These are phyloP conservation scores for Triticum dicoccoides DNA, from an alignment of 176 grass and related monocot genomes.

Conservation along the genomic window DNA sequence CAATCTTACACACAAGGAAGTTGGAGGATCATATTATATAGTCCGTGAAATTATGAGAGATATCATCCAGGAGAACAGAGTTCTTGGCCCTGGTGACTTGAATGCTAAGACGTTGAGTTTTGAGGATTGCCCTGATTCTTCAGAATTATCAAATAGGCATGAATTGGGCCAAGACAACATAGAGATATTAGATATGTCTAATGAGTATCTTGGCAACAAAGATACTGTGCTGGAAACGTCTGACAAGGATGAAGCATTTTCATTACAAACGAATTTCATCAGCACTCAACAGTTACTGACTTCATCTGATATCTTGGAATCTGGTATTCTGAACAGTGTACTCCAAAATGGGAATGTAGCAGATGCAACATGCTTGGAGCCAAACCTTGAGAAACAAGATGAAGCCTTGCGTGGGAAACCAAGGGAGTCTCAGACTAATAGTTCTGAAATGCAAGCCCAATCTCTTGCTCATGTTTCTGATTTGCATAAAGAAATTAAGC, in stretches of 20 bases:
- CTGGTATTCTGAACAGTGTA: constrained; percentile 26
- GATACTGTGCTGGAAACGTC: background rate
- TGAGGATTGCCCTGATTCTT: constrained; percentile 48
- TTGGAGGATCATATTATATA: constrained; percentile 94
- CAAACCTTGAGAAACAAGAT: constrained; percentile 22
- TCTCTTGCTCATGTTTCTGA: constrained; percentile 26
- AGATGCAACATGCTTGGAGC: constrained; percentile 14
- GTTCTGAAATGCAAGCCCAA: constrained; percentile 28
- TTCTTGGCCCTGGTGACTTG: constrained; percentile 82
- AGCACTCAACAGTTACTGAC: constrained; percentile 12
- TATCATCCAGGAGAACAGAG: constrained; percentile 92
- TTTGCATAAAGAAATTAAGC: background rate
- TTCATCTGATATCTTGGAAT: constrained; percentile 27
- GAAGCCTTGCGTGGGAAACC: background rate
- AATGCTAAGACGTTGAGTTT: constrained; percentile 60
- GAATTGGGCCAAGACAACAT: constrained; percentile 29
- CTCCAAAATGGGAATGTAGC: constrained; percentile 24
- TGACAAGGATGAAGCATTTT: constrained; percentile 12
- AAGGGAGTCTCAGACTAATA: constrained; percentile 4
- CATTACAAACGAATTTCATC: constrained; percentile 27
- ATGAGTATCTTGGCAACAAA: background rate
- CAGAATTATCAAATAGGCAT: constrained; percentile 2
- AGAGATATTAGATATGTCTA: constrained; percentile 12
- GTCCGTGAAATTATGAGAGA: constrained; percentile 92
- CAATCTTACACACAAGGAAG: constrained; percentile 94